Evolutionary conservation across 306 rosid species (phyloP).

Genomic region (Vachellia collinsii): DNA sequence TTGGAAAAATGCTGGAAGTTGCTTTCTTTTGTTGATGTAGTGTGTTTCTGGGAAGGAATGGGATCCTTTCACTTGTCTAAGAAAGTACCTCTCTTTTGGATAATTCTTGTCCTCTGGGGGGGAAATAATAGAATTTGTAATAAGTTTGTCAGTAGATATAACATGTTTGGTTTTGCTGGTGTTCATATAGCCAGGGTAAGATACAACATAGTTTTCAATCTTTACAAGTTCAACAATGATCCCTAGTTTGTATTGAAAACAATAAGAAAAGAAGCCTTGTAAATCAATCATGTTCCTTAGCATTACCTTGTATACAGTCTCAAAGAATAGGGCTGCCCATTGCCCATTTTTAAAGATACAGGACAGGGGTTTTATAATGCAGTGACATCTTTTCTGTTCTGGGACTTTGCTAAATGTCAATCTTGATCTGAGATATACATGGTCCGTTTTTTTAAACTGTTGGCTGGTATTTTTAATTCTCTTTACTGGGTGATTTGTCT

Average conservation of each 20-base stretch:
- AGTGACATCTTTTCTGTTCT: neutral
- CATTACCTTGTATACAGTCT: conserved; percentile 1
- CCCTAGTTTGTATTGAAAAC: neutral
- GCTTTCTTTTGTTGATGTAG: neutral
- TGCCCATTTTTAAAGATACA: neutral
- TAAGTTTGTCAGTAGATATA: neutral
- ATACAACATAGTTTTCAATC: neutral
- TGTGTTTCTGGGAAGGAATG: neutral
- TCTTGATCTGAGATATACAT: conserved; percentile 7
- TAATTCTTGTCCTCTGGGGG: neutral
- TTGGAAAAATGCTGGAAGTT: neutral
- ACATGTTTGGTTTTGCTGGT: neutral
- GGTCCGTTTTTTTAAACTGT: conserved; percentile 3
- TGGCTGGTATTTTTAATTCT: conserved; percentile 12
- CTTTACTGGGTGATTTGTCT: conserved; percentile 27
- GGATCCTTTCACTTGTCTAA: neutral
- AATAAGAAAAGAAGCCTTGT: neutral
- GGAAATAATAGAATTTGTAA: neutral
- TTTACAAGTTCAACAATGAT: neutral
- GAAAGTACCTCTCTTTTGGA: neutral
- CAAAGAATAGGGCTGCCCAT: neutral
- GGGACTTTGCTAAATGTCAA: neutral
- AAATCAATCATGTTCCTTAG: conserved; percentile 7
- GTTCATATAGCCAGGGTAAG: conserved; percentile 1
- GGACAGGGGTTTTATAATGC: neutral